phyloP scores from a whole-genome alignment of 1,284 basidiomycete genomes.

The Cutaneotrichosporon arboriforme region DNA sequence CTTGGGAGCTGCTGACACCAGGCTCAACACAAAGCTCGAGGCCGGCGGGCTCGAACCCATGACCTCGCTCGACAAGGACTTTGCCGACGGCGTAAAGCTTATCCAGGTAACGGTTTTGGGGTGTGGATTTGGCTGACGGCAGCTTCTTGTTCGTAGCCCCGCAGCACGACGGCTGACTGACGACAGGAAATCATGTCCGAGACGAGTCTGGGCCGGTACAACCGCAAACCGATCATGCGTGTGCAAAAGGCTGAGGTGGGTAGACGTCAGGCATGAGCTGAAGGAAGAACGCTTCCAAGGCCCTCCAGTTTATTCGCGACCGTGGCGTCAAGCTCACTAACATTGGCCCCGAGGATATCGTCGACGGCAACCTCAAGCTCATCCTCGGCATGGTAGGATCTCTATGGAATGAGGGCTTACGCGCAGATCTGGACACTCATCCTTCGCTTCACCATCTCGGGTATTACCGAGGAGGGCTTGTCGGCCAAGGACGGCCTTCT shows the following conservation, averaged over 20 bases:
- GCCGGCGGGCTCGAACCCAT: constrained; percentile 79
- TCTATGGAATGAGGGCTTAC: not conserved
- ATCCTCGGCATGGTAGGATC: constrained; percentile 75
- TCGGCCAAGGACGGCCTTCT: constrained; percentile 94
- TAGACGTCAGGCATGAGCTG: not conserved
- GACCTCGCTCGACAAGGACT: constrained; percentile 79
- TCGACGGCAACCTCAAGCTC: constrained; percentile 94
- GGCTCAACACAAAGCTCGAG: constrained; percentile 95
- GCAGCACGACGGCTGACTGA: not conserved
- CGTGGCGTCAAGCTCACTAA: constrained; percentile 95
- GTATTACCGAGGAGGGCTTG: constrained; percentile 96
- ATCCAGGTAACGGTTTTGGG: constrained; percentile 56
- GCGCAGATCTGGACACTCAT: constrained; percentile 87
- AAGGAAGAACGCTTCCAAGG: constrained; percentile 79
- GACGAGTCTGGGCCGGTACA: constrained; percentile 83
- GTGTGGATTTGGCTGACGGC: not conserved
- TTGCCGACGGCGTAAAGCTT: constrained; percentile 89
- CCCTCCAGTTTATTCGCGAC: constrained; percentile 88
- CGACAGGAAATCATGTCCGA: constrained; percentile 91
- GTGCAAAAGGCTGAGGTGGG: constrained; percentile 83
- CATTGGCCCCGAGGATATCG: constrained; percentile 80
- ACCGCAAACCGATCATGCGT: constrained; percentile 80
- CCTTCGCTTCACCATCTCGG: constrained; percentile 92
- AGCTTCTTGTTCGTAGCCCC: constrained; percentile 62
- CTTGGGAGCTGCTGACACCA: constrained; percentile 33